Base-by-base conservation (phyloP, 192 early-diverging fungal genomes). In the Kickxella alabastrina region DNA sequence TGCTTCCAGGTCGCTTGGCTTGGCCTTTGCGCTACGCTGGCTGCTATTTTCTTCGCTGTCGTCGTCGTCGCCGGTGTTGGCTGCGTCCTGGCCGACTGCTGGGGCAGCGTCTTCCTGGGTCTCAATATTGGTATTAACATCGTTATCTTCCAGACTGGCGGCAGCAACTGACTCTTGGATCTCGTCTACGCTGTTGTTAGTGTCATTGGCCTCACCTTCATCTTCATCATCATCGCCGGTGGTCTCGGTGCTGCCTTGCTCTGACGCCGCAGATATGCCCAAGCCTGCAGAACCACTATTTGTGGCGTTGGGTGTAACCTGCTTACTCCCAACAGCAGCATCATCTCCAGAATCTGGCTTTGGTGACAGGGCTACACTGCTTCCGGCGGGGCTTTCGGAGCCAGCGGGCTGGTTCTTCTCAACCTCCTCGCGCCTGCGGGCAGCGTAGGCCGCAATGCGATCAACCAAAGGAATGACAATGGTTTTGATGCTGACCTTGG, bases 401-500 rank as follows among this genome's bases (percentile, higher is more conserved):
- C 26, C 57, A 19, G 64, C 42, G 39, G 65, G 55, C 35, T 79
- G 59, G 14, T 57, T 48, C 37, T 76, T 70, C 32, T 68, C 62
- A 29, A 77, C 54, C 43, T 79, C 80, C 49, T 84, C 87, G n/a
- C 82, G 85, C 37, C 86, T 80, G 43, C 93, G 81, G 5, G 85
- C 83, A 23, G 93, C 97, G 75, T 92, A 97, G 3, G 84, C 86
- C 10, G 95, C 85, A 31, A 99, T 83, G 10, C 97, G 85, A 59
- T 99, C 93, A 46, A 99, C 87, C 22, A 99, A 74, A 10, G 88
- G 85, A 57, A 99, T 94, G 22, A 99, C 91, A 55, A 97, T 97
- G 49, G 87, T 86, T 57, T 98, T 99, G 23, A 98, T 88, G 69
- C 95, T 96, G 35, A 99, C 94, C 55, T 87, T 87, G 9, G 88